Evolutionary conservation across 345 rosid species (phyloP).

Genomic region (Sonneratia caseolaris): DNA sequence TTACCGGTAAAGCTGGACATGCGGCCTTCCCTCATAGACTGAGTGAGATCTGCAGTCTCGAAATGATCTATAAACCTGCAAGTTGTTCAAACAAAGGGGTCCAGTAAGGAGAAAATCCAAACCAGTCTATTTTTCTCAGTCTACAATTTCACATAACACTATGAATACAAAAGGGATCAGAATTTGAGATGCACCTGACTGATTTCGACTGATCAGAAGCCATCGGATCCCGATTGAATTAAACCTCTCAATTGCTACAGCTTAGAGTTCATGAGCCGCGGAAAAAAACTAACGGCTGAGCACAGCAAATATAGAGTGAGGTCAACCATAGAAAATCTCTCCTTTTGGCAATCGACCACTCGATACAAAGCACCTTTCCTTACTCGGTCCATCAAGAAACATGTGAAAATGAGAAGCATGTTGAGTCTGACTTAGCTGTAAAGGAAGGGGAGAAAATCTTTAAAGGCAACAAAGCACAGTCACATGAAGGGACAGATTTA

Average conservation of each 20-base stretch:
- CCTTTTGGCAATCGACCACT: background rate
- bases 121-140: background rate
- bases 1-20: constrained; percentile 13
- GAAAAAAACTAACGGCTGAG: background rate
- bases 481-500: background rate
- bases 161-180: background rate
- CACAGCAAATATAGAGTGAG: background rate
- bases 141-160: background rate
- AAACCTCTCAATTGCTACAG: constrained; percentile 7
- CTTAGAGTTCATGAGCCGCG: constrained; percentile 11
- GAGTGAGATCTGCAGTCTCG: constrained; percentile 11
- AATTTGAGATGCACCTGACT: constrained; percentile 19
- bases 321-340: constrained; percentile 8
- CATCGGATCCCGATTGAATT: constrained; percentile 11
- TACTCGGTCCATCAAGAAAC: constrained; percentile 7
- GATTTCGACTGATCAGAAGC: constrained; percentile 19
- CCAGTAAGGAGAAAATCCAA: background rate
- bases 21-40: background rate
- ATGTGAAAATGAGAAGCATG: constrained; percentile 7
- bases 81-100: constrained; percentile 1
- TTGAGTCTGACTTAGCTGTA: constrained; percentile 2
- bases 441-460: background rate
- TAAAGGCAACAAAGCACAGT: background rate
- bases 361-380: background rate
- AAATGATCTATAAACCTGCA: constrained; percentile 29